Evolutionary conservation across 345 rosid species (phyloP), one percentile per base, ranked within the genome.

Genomic region (Rhodamnia argentea): DNA sequence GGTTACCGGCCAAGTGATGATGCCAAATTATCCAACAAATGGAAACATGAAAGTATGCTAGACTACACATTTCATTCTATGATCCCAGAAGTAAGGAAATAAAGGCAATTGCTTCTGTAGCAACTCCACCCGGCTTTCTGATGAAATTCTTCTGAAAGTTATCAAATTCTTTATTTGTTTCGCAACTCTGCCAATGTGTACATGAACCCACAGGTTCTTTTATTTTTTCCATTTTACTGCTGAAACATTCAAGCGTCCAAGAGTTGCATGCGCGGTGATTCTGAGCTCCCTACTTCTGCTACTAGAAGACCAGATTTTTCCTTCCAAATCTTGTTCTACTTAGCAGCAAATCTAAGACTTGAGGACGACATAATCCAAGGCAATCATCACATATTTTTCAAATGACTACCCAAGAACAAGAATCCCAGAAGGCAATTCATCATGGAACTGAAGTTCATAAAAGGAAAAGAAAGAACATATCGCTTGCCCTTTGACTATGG

Each of bases 351-450:
- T 16, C 40, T 37, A 29, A 7, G 76, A 64, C 10, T 64, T 5
- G 5, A 15, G 76, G 76, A 64, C 40, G 76, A 64, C 76, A 64
- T 29, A 64, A 64, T 64, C 23, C 44, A 64, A 64, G 76, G 76
- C 23, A 64, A 64, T 64, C 76, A 37, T 64, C 29, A 37, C 76
- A 64, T 29, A 64, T 8, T 16, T 64, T 64, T 94, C 16, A 96
- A 95, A 88, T 94, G 24, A 20, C 3, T 64, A 16, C 12, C 32
- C 9, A 29, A 64, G 76, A 64, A 64, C 23, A 64, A 4, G 32
- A 32, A 55, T 20, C 32, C 44, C 44, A 4, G 3, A 3, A 64
- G 13, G 76, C 44, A 64, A 64, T 64, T 11, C 76, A 29, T 29
- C 42, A 3, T 32, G 23, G 42, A 64, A 16, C 40, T 29, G 76